Percentiles rank a stretch among this genome's conserved stretches.
These are phyloP conservation scores for Betula pendula DNA, from an alignment of 306 rosid species.

Conservation along the genomic window DNA sequence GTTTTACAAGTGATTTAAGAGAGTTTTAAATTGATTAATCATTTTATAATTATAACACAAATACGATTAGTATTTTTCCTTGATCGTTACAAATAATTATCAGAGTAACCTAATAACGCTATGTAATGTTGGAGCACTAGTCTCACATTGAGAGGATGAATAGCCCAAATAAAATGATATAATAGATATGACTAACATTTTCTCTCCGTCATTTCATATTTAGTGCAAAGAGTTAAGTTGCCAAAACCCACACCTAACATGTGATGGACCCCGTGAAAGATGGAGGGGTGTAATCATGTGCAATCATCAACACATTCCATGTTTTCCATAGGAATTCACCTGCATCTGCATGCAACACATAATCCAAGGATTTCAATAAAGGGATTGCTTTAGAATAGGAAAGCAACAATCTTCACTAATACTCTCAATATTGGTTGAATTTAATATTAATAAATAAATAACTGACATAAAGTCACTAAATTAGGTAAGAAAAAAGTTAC, in stretches of 20 bases:
- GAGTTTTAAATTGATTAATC: too few species aligned
- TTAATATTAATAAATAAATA: neutral
- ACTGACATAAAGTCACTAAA: constrained; percentile 22
- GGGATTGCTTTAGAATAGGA: constrained; percentile 24
- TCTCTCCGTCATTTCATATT: neutral
- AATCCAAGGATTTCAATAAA: constrained; percentile 20
- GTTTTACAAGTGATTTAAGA: too few species aligned
- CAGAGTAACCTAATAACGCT: too few species aligned
- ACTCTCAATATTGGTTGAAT: neutral
- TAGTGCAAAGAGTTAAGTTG: too few species aligned
- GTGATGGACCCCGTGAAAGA: neutral
- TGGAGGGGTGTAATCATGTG: constrained; percentile 19
- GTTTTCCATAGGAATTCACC: neutral
- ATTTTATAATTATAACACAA: too few species aligned
- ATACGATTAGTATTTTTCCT: too few species aligned
- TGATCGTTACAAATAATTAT: too few species aligned
- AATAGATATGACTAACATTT: too few species aligned
- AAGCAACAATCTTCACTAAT: constrained; percentile 28
- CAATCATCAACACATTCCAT: neutral
- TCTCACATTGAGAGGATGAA: too few species aligned
- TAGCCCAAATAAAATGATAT: neutral
- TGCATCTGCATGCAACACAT: constrained; percentile 8
- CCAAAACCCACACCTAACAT: constrained; percentile 5
- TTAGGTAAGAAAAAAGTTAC: constrained; percentile 30
- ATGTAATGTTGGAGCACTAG: too few species aligned